A percentile compares a stretch with the other conserved stretches of the same genome.
Conservation (phyloP, 345 rosid genomes). For the Iberis pinnata region DNA sequence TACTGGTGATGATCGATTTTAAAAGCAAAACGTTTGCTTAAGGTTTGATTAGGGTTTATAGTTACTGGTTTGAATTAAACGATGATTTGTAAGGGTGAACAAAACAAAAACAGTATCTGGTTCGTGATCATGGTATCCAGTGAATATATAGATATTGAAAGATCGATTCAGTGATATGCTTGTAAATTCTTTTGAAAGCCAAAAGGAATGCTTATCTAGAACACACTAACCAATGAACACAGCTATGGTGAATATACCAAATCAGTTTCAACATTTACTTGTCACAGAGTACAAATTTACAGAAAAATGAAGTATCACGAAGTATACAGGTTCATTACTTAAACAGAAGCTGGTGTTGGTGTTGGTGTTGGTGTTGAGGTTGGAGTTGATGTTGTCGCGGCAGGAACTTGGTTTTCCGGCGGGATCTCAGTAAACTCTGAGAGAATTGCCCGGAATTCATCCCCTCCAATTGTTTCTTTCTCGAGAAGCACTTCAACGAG, state of each 20-base stretch:
- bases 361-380: constrained; percentile 48
- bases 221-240: too few species aligned
- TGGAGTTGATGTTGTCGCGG: constrained; percentile 34
- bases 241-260: not conserved
- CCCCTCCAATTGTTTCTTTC: constrained; percentile 84
- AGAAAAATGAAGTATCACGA: constrained; percentile 18
- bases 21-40: not conserved
- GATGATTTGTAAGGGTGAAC: too few species aligned
- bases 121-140: too few species aligned
- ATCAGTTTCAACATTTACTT: not conserved
- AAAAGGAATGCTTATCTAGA: too few species aligned
- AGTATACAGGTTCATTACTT: constrained; percentile 26
- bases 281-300: constrained; percentile 22
- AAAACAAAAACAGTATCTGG: too few species aligned
- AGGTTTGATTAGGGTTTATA: constrained; percentile 10
- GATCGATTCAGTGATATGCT: too few species aligned
- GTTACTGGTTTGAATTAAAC: not conserved
- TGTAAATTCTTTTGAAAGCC: too few species aligned
- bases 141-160: too few species aligned
- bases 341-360: constrained; percentile 39
- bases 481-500: constrained; percentile 86
- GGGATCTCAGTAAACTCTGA: constrained; percentile 92
- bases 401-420: constrained; percentile 57
- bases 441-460: constrained; percentile 90
- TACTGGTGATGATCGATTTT: constrained; percentile 12